These are phyloP conservation scores for Talaromyces funiculosus DNA, from an alignment of 2,329 filamentous ascomycete genomes.

Conservation along the genomic window DNA sequence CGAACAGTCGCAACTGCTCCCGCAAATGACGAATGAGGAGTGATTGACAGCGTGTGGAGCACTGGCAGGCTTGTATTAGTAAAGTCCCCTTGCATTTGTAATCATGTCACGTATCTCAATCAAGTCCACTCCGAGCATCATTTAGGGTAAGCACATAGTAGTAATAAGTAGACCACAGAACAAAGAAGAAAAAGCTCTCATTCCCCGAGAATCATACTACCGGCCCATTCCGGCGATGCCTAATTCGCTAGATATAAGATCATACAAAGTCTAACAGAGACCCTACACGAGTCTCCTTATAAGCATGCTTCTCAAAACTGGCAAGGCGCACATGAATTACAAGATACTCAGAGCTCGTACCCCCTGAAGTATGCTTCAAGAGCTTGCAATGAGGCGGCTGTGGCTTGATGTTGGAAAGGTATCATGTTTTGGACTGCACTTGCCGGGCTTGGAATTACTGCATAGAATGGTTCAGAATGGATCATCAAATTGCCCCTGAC, in stretches of 20 bases:
- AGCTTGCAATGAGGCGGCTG: background rate
- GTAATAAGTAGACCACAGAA: too few relatives aligned
- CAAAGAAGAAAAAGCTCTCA: too few relatives aligned
- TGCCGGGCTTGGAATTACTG: background rate
- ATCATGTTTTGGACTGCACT: too few relatives aligned
- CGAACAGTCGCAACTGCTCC: background rate
- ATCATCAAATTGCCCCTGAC: background rate
- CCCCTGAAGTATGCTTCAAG: background rate
- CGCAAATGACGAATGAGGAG: constrained; percentile 1
- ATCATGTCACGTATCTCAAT: too few relatives aligned
- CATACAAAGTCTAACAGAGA: too few relatives aligned
- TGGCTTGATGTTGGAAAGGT: background rate
- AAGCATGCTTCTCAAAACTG: background rate
- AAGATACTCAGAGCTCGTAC: background rate
- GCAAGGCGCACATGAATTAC: background rate
- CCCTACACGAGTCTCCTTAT: too few relatives aligned
- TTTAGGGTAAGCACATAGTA: too few relatives aligned
- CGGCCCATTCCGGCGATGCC: too few relatives aligned
- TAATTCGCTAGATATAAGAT: too few relatives aligned
- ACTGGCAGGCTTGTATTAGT: background rate
- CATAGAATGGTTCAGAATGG: background rate
- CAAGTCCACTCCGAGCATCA: too few relatives aligned
- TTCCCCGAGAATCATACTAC: too few relatives aligned
- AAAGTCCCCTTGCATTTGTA: background rate
- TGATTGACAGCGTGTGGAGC: background rate